Conservation (phyloP, 345 rosid genomes). For the Eucalyptus polybractea region DNA sequence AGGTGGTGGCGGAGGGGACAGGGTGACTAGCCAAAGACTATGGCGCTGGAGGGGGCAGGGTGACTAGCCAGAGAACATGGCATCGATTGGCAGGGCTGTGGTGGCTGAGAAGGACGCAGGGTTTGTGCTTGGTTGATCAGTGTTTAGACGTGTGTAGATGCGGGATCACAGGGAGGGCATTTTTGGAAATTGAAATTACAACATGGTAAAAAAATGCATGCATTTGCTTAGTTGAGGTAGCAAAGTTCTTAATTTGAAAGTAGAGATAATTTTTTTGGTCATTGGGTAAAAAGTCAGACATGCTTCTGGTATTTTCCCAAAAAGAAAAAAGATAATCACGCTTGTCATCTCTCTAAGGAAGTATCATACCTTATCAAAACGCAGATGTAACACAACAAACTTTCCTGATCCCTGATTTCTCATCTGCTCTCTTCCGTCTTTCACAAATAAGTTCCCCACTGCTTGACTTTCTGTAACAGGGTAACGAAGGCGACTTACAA, state of each 20-base stretch:
- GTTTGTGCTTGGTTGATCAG: not conserved
- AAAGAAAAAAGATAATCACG: not conserved
- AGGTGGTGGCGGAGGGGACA: not conserved
- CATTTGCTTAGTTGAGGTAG: not conserved
- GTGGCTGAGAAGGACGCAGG: not conserved
- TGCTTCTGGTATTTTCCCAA: not conserved
- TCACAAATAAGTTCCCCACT: constrained; percentile 15
- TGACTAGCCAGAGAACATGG: not conserved
- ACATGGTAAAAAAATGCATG: not conserved
- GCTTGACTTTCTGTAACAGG: constrained; percentile 19
- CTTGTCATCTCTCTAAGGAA: not conserved
- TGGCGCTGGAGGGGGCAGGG: not conserved
- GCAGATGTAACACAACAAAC: constrained; percentile 86
- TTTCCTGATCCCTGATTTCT: constrained; percentile 40
- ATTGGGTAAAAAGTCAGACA: not conserved
- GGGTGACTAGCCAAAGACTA: not conserved
- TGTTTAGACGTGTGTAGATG: not conserved
- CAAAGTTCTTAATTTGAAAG: not conserved
- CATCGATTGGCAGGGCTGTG: not conserved
- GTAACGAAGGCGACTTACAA: constrained; percentile 52
- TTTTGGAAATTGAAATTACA: not conserved
- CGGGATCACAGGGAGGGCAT: not conserved
- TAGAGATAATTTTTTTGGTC: not conserved
- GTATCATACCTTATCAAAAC: constrained; percentile 75
- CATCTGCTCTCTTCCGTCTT: constrained; percentile 14